These are phyloP conservation scores for Trametes coccinea DNA, from an alignment of 768 basidiomycete genomes.

Conservation along the genomic window DNA sequence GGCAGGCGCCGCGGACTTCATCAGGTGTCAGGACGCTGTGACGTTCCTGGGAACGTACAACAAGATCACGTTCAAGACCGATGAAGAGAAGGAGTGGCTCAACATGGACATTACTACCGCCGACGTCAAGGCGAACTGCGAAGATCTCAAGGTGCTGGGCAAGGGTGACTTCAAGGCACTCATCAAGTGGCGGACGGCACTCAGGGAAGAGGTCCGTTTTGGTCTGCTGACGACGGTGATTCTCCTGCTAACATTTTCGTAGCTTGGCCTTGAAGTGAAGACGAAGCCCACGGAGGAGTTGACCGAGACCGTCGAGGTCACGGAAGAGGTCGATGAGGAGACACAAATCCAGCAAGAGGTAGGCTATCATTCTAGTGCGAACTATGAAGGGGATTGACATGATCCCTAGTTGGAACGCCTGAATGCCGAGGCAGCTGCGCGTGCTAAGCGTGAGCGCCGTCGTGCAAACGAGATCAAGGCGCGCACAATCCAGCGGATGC, in stretches of 20 bases:
- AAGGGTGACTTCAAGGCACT: conserved; percentile 96
- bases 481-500: conserved; percentile 90
- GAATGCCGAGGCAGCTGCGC: conserved; percentile 71
- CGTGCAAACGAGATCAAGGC: conserved; percentile 86
- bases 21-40: conserved; percentile 72
- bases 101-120: conserved; percentile 66
- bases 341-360: conserved; percentile 90
- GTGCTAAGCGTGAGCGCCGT: conserved; percentile 77
- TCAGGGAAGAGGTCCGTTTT: conserved; percentile 81
- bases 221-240: background rate
- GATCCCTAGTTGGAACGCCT: conserved; percentile 72
- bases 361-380: conserved; percentile 10
- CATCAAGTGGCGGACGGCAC: conserved; percentile 84
- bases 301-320: conserved; percentile 69
- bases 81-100: conserved; percentile 90
- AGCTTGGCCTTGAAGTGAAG: conserved; percentile 87
- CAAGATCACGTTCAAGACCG: conserved; percentile 72
- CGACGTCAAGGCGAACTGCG: conserved; percentile 81
- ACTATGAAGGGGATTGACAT: background rate
- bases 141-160: conserved; percentile 94
- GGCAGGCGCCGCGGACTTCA: conserved; percentile 67
- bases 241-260: background rate
- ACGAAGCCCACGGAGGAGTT: conserved; percentile 70
- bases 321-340: conserved; percentile 80
- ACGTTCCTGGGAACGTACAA: conserved; percentile 75